Percentiles rank a stretch among this genome's conserved stretches.
Evolutionary conservation across 1,139 yeast genomes (phyloP).

Genomic region (Kluyveromyces marxianus): DNA sequence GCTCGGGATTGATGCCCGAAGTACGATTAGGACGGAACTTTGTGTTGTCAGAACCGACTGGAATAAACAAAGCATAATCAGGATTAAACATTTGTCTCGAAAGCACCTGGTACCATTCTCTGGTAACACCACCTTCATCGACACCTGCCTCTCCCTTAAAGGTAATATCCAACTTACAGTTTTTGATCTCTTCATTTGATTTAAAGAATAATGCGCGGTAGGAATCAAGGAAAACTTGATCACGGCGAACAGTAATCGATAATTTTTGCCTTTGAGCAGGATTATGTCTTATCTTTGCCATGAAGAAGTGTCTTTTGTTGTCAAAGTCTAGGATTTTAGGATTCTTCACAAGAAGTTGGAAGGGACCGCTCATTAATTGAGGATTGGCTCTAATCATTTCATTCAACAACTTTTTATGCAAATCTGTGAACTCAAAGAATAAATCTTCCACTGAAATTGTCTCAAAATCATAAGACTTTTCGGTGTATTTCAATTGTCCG

Average conservation of each 20-base stretch:
- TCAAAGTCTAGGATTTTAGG: constrained; percentile 92
- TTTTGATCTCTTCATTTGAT: constrained; percentile 64
- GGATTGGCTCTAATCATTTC: constrained; percentile 91
- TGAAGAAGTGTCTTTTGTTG: constrained; percentile 82
- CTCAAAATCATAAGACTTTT: constrained; percentile 59
- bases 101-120: constrained; percentile 96
- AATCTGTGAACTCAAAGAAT: constrained; percentile 83
- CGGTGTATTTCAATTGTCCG: constrained; percentile 42
- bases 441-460: constrained; percentile 72
- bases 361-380: constrained; percentile 93
- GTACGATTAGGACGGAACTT: constrained; percentile 95
- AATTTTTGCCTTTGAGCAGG: constrained; percentile 43
- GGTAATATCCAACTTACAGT: constrained; percentile 65
- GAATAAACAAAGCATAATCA: constrained; percentile 86
- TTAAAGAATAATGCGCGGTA: constrained; percentile 80
- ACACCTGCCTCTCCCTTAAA: constrained; percentile 95
- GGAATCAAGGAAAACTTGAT: constrained; percentile 87
- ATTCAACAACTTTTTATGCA: constrained; percentile 81
- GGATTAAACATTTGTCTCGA: constrained; percentile 96
- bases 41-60: constrained; percentile 87
- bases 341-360: constrained; percentile 80
- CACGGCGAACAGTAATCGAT: constrained; percentile 69
- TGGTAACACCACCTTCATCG: constrained; percentile 96
- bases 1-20: constrained; percentile 90
- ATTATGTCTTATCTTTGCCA: constrained; percentile 53